Evolutionary conservation across 73 alveolate genomes (phyloP).

Genomic region (Paraurostyla sp.): DNA sequence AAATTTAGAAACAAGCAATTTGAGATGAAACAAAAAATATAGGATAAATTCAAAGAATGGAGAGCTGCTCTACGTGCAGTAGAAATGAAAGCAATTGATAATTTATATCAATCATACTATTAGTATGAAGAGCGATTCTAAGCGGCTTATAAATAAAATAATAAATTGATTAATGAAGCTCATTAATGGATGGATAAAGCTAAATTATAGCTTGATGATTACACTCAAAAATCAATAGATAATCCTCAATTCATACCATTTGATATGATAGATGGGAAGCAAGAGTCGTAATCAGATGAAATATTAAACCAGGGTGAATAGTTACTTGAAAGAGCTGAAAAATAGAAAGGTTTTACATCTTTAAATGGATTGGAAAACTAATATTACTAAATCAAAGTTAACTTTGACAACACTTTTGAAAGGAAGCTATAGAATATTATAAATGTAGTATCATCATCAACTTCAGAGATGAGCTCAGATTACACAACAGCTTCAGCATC

Average conservation of each 20-base stretch:
- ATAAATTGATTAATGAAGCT: background rate
- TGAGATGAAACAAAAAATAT: constrained; percentile 47
- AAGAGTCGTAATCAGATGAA: background rate
- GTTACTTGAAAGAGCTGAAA: constrained; percentile 11
- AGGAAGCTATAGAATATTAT: background rate
- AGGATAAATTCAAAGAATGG: constrained; percentile 65
- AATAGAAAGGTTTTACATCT: constrained; percentile 36
- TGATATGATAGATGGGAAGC: constrained; percentile 29
- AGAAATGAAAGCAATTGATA: constrained; percentile 52
- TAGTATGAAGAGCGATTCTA: background rate
- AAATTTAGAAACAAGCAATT: constrained; percentile 58
- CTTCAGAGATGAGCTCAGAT: constrained; percentile 1
- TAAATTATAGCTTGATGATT: constrained; percentile 13
- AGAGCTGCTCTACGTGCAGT: background rate
- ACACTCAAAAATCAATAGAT: background rate
- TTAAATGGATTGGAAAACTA: background rate
- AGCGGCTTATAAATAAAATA: background rate
- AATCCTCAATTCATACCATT: constrained; percentile 26
- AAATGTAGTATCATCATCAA: background rate
- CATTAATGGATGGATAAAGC: constrained; percentile 44
- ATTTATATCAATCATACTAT: background rate
- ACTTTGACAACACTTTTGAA: constrained; percentile 6
- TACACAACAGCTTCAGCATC: constrained; percentile 5
- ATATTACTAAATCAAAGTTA: background rate
- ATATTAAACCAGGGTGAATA: constrained; percentile 1